Base-by-base conservation (phyloP, 2,329 filamentous ascomycete genomes). In the Lachnum nothofagi region DNA sequence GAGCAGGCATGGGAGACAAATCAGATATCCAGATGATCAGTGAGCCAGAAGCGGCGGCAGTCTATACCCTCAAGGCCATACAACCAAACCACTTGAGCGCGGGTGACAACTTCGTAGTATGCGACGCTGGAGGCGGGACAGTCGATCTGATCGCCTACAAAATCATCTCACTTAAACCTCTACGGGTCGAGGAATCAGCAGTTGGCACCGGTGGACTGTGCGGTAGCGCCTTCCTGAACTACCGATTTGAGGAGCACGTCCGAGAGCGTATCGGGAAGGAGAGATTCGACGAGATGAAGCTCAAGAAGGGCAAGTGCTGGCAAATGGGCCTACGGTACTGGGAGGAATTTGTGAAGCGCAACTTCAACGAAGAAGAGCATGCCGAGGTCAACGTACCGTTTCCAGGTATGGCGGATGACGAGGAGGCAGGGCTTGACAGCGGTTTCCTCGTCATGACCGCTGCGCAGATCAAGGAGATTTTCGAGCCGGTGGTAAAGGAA, bases 61-160 rank as follows among this genome's bases (percentile, higher is more conserved):
- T 90, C 0, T 90, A 88, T 59, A 89, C 86, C 0, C 74, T 91
- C 42, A 88, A 88, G 68, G 85, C 84, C 0, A 88, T 90, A 49
- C 84, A 88, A 62, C 85, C 85, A 1, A 88, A 86, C 58, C 79
- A 87, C 49, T 68, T 90, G 27, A 83, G 78, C 41, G 74, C 86
- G 1, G 86, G 85, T 1, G 76, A 80, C 48, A 77, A 77, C 52
- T 79, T 79, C 49, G 69, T 80, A 24, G 74, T 80, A 3, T 80
- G 76, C 48, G 78, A 81, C 62, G 76, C 76, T 40, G 73, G 73
- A 39, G 77, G 77, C 40, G 77, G 77, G 2, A 80, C 77, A 2
- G 77, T 91, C 4, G 86, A 90, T 75, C 69, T 91, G 37, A 91
- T 91, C 54, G 86, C 87, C 1, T 91, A 91, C 67, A 86, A 87